Conservation (phyloP, 2,329 filamentous ascomycete species). For the Talaromyces funiculosus region DNA sequence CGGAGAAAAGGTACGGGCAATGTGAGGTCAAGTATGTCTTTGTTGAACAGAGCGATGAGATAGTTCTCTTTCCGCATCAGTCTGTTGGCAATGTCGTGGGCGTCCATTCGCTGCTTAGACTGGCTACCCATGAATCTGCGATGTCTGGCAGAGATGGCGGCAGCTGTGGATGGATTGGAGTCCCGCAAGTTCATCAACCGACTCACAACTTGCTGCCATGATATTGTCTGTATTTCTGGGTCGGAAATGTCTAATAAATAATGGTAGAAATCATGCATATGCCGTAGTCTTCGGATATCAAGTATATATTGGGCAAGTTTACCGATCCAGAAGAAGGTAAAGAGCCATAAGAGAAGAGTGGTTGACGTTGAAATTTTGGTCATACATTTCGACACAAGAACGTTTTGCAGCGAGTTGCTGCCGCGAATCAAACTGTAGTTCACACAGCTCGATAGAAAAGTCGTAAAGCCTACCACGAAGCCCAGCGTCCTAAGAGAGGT, state of each 20-base stretch:
- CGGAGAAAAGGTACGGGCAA: conserved; percentile 78
- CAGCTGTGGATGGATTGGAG: conserved; percentile 76
- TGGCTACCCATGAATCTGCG: conserved; percentile 68
- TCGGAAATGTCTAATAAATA: conserved; percentile 77
- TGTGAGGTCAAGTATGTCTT: conserved; percentile 83
- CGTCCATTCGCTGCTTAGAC: conserved; percentile 89
- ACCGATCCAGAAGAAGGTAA: conserved; percentile 78
- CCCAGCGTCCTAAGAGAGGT: conserved; percentile 61
- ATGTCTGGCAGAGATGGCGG: conserved; percentile 53
- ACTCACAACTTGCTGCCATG: conserved; percentile 85
- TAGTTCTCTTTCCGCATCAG: conserved; percentile 97
- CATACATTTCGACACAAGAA: conserved; percentile 70
- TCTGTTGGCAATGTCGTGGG: conserved; percentile 93
- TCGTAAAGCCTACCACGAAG: conserved; percentile 76
- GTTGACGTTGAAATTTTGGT: conserved; percentile 66
- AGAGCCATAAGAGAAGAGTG: conserved; percentile 76
- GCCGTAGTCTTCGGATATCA: conserved; percentile 65
- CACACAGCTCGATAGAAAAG: conserved; percentile 79
- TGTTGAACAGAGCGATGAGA: conserved; percentile 93
- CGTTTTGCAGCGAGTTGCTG: conserved; percentile 56
- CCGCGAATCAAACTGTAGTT: conserved; percentile 69
- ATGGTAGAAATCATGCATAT: conserved; percentile 80
- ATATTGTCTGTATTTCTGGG: conserved; percentile 86
- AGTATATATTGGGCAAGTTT: conserved; percentile 69
- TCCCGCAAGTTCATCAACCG: conserved; percentile 80